Conservation (phyloP, 257 asterid genomes). For the Gardenia jasminoides region DNA sequence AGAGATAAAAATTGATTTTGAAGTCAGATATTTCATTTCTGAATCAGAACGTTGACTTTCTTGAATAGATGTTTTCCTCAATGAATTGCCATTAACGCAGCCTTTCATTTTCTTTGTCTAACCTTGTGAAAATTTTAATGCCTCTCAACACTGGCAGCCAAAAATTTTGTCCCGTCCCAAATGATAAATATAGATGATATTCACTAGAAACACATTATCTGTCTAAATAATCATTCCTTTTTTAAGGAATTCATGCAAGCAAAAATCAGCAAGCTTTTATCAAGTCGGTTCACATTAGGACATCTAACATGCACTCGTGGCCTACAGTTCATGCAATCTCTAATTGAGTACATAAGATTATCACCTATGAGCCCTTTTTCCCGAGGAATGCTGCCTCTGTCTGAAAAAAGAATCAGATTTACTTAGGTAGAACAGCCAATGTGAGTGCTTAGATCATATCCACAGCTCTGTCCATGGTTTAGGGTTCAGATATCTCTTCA, state of each 20-base stretch:
- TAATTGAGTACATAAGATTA: neutral
- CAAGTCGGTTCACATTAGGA: neutral
- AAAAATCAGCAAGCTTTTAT: neutral
- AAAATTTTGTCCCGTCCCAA: neutral
- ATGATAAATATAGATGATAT: neutral
- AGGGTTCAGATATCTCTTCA: neutral
- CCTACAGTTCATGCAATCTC: neutral
- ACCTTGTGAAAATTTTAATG: neutral
- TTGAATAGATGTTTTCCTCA: neutral
- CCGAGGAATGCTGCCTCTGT: neutral
- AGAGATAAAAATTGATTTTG: neutral
- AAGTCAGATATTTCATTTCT: no score
- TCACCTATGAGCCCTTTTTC: neutral
- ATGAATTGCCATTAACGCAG: neutral
- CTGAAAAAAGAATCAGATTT: neutral
- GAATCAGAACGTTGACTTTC: neutral
- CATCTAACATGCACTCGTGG: neutral
- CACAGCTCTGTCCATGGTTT: neutral
- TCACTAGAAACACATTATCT: neutral
- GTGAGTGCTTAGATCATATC: neutral
- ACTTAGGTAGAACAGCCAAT: neutral
- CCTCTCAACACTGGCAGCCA: neutral
- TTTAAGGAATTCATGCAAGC: neutral
- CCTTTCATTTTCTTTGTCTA: neutral
- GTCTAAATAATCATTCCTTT: neutral